Evolutionary conservation across 371 early-diverging fungal genomes (phyloP).

Genomic region (Lichtheimia hyalospora): DNA sequence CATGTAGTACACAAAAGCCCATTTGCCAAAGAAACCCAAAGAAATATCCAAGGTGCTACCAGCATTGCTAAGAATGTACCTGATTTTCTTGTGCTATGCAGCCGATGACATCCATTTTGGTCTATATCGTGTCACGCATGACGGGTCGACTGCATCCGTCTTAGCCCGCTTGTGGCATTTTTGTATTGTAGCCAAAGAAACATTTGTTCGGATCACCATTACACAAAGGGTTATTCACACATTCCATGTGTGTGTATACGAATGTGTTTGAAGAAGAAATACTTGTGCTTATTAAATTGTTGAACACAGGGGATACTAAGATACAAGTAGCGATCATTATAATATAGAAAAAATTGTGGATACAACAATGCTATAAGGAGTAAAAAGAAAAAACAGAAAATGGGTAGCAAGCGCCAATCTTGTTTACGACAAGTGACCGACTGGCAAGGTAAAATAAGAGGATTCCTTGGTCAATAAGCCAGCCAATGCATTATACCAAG

Average conservation of each 20-base stretch:
- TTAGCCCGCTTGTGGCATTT: too few species aligned
- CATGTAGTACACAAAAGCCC: too few species aligned
- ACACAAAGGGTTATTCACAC: not conserved
- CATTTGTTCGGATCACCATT: too few species aligned
- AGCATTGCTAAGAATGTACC: too few species aligned
- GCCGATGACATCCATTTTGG: too few species aligned
- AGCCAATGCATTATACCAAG: slow-evolving; percentile 75
- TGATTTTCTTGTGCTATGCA: too few species aligned
- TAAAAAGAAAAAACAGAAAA: not conserved
- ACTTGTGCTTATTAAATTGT: not conserved
- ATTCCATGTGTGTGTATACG: too few species aligned
- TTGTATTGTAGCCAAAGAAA: too few species aligned
- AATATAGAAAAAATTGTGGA: not conserved
- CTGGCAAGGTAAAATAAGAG: slow-evolving; percentile 62
- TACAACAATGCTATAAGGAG: not conserved
- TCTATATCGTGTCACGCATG: too few species aligned
- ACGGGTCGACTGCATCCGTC: too few species aligned
- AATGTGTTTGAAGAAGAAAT: not conserved
- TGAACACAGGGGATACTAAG: not conserved
- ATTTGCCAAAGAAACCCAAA: too few species aligned
- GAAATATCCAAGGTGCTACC: too few species aligned
- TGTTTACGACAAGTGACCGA: slow-evolving; percentile 22
- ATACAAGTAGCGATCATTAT: not conserved
- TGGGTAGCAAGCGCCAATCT: not conserved
- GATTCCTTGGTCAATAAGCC: slow-evolving; percentile 61